Evolutionary conservation across 768 basidiomycete genomes (phyloP), one percentile per base, ranked within the genome.

Genomic region (Cyclocybe aegerita): DNA sequence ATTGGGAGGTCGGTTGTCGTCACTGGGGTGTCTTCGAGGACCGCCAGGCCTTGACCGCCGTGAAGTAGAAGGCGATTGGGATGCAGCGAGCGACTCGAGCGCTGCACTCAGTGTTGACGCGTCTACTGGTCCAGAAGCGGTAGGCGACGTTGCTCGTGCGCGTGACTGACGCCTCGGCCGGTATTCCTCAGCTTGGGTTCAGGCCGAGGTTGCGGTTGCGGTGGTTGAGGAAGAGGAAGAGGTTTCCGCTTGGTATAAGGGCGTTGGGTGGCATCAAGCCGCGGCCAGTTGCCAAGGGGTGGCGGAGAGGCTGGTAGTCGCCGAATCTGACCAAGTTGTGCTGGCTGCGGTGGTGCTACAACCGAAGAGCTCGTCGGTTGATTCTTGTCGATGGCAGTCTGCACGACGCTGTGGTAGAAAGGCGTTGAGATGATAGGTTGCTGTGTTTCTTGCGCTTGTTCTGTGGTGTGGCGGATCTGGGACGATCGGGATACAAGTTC

Each of bases 201-300:
- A 15, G 31, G 39, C 29, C 41, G 48, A 33, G 37, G 45, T 23
- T 7, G 38, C n/a, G 39, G 41, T 46, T 52, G 57, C 35, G 38
- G 50, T 47, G 50, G 42, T 49, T 32, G 46, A 38, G 48, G 49
- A 50, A 46, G 52, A 38, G 54, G 50, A 40, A 55, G 36, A 17
- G 58, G 52, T 56, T 66, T 66, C 56, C 63, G 63, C 52, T 70
- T 70, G 30, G 56, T 50, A 36, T 61, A 67, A 8, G 70, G 65
- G 39, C 62, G 69, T 12, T 67, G 60, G 16, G 71, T 60, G 10
- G 69, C 65, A 54, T 82, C 73, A 9, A 60, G 57, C 15, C 77
- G 75, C 34, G 81, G 83, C 82, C 83, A 83, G 32, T 78, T 65
- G 12, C 80, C 78, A 0, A 84, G 63, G 3, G 77, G 78, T 23